Evolutionary conservation across 805 yeast species (phyloP), one percentile per base, ranked within the genome.

Genomic region (Lachancea sp.): DNA sequence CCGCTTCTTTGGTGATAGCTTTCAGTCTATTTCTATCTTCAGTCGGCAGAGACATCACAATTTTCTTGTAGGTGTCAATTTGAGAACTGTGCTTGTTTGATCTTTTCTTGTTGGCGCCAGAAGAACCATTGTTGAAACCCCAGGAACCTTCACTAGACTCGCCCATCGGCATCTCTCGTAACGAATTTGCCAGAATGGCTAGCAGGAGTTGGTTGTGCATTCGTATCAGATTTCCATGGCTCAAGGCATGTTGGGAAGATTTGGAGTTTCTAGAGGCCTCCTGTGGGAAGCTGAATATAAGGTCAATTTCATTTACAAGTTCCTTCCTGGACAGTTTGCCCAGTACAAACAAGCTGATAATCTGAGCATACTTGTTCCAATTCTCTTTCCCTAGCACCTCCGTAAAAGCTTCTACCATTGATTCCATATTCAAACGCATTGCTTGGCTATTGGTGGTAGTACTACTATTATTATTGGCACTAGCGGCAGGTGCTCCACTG

Each of bases 331-430:
- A 83, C 16, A 89, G 69, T 60, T 81, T 83, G 4, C 96, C 96
- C 32, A 83, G 71, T 32, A 91, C 69, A 55, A 89, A 91, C 42
- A 77, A 68, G 41, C 91, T 80, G 19, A 93, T 74, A 4, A 86
- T 73, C 45, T 81, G 84, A 50, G 95, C 90, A 63, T 91, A 91
- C 47, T 74, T 75, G 50, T 83, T 91, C 99, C 99, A 91, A 39
- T 57, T 60, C 43, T 78, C 77, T 37, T 74, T 70, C 2, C 96
- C 97, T 47, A 91, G 64, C 48, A 75, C 72, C 43, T 73, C 73
- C 51, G 86, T 90, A 50, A 93, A 78, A 44, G 84, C 87, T 31
- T 76, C 72, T 57, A 90, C 86, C 47, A 89, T 70, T 1, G 64
- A 56, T 45, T 81, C 84, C n/a, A 84, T 71, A 41, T 82, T 85